Base-by-base conservation (phyloP, 345 rosid genomes). In the Pugionium cornutum region DNA sequence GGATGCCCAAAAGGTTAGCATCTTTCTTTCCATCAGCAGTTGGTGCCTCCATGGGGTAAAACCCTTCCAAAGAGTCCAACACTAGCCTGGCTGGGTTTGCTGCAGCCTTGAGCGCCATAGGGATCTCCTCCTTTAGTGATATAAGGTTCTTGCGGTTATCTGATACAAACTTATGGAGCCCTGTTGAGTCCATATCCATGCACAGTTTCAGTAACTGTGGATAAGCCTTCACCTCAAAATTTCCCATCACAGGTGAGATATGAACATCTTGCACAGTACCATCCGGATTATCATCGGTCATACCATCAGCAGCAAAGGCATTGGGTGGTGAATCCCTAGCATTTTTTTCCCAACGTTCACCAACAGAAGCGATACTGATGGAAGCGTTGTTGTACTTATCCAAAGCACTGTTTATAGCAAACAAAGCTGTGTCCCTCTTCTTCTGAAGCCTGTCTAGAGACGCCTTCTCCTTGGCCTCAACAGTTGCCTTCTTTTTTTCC, bases 111-210 rank as follows among this genome's bases (percentile, higher is more conserved):
- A 94, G 56, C 11, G 97, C 96, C 77, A 77, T 68, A 29, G 96
- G 97, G 63, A 94, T 90, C 81, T 95, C 99, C 76, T 89, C 95
- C 79, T 80, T 87, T 4, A 95, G 67, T 34, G 84, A 81, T 54
- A 87, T 83, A 76, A 95, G 97, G 77, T 91, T 89, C 95, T 95
- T 95, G 58, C 99, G 97, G 64, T 95, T 95, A 68, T 95, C 97
- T 4, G 99, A 95, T 47, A 95, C 84, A 76, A 91, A 95, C 72
- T 86, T 89, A 70, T 89, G 99, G 76, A 95, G 89, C 68, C 94
- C 95, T 41, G 81, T 79, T 37, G 96, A 69, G 74, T 94, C 92
- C 99, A 94, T 91, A 62, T 82, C 88, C 76, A 80, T 79, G 36
- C 97, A 95, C 47, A 91, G 80, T 79, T 82, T 87, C 68, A 84